Evolutionary conservation across 2,329 filamentous ascomycete species (phyloP).

Genomic region (Sporothrix luriei): DNA sequence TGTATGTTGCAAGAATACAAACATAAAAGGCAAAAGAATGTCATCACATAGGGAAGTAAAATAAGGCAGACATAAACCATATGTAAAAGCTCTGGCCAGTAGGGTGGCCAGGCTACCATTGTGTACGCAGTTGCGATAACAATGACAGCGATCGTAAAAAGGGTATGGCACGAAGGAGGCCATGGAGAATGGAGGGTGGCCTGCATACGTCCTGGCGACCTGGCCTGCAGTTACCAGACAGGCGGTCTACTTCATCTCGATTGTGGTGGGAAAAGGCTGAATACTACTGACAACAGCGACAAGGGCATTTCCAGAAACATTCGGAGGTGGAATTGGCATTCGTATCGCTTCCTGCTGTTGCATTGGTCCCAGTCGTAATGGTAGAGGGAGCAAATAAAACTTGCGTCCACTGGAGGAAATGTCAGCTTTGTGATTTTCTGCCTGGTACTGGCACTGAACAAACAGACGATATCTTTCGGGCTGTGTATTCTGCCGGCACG

Average conservation of each 20-base stretch:
- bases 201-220: neutral
- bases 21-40: neutral
- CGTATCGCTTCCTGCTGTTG: neutral
- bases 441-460: neutral
- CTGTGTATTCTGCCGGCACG: slow-evolving; percentile 30
- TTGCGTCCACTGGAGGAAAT: neutral
- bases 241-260: neutral
- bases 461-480: neutral
- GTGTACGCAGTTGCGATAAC: too few relatives aligned
- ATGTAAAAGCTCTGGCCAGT: neutral
- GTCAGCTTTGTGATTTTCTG: neutral
- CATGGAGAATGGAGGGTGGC: neutral
- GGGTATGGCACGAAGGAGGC: neutral
- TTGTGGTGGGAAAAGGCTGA: slow-evolving; percentile 21
- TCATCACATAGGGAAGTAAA: neutral
- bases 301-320: neutral
- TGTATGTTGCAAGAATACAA: neutral
- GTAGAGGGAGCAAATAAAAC: neutral
- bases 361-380: neutral
- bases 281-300: neutral
- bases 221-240: neutral
- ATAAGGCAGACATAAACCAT: neutral
- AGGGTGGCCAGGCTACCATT: too few relatives aligned
- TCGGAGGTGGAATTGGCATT: neutral
- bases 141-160: too few relatives aligned